phyloP scores from a whole-genome alignment of 345 rosid species.

The Eucalyptus cloeziana region DNA sequence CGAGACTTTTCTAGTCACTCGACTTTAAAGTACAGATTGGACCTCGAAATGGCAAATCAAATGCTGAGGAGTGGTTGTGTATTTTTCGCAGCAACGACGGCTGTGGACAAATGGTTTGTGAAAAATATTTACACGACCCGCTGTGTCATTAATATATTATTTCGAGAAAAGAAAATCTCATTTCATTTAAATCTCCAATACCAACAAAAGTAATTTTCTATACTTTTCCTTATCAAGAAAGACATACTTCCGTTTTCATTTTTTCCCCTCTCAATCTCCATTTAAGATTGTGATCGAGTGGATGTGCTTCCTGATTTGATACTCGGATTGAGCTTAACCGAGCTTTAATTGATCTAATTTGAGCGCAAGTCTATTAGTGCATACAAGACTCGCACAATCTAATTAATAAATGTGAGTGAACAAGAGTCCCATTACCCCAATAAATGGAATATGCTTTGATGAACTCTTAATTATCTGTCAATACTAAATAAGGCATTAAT shows the following conservation, averaged over 20 bases:
- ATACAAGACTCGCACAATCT: not conserved
- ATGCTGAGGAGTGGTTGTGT: not conserved
- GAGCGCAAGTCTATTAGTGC: not conserved
- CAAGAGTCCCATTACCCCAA: accelerated
- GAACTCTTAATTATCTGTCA: accelerated
- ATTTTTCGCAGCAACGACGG: not conserved
- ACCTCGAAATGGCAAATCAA: not conserved
- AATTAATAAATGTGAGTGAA: accelerated
- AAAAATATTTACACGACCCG: not conserved
- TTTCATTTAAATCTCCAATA: not conserved
- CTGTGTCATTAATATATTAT: accelerated
- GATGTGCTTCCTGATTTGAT: not conserved
- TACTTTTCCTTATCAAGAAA: not conserved
- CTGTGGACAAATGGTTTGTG: not conserved
- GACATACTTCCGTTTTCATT: not conserved
- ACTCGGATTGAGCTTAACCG: accelerated
- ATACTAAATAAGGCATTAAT: accelerated
- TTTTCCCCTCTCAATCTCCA: not conserved
- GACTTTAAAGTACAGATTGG: not conserved
- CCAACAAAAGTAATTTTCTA: not conserved
- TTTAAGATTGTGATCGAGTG: not conserved
- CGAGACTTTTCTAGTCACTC: not conserved
- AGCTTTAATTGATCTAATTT: not conserved
- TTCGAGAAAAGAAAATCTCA: not conserved
- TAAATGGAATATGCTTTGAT: accelerated